A percentile compares a stretch with the other conserved stretches of the same genome.
These are phyloP conservation scores for Pseudogymnoascus sp. DNA, from an alignment of 2,329 filamentous ascomycete genomes.

Conservation along the genomic window DNA sequence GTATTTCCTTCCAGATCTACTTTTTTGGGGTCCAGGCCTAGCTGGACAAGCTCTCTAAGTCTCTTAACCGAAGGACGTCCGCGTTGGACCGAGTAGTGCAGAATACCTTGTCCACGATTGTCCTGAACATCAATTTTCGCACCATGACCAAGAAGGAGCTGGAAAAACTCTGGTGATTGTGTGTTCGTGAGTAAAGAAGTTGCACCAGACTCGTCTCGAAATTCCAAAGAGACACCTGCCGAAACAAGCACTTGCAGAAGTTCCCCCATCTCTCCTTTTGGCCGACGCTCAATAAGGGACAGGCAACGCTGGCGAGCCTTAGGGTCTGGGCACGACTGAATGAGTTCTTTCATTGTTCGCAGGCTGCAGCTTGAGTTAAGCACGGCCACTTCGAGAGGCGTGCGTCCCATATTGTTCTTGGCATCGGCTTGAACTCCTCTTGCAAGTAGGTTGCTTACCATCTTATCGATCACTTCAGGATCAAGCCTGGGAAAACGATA, in stretches of 20 bases:
- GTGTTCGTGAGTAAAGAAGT: conserved; percentile 3
- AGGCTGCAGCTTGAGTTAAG: neutral
- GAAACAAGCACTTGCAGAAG: conserved; percentile 4
- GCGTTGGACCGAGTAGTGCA: conserved; percentile 3
- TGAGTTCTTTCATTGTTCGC: neutral
- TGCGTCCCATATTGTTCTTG: conserved; percentile 10
- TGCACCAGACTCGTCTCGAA: neutral
- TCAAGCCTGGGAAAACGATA: conserved; percentile 11
- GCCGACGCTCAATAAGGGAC: neutral
- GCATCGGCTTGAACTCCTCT: conserved; percentile 1
- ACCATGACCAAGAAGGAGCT: conserved; percentile 9
- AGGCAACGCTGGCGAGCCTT: neutral
- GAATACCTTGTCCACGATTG: conserved; percentile 11
- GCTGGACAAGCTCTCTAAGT: neutral
- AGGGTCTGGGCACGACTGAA: neutral
- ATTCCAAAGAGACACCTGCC: conserved; percentile 9
- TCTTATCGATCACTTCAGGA: neutral
- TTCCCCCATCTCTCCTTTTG: neutral
- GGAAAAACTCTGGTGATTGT: neutral
- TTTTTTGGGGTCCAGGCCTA: neutral
- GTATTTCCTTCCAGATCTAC: no score
- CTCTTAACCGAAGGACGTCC: neutral
- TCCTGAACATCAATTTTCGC: conserved; percentile 9
- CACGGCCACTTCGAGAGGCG: conserved; percentile 10
- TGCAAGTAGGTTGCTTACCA: neutral